Conservation (phyloP, 2,329 filamentous ascomycete genomes). For the Ceratocystis colombiana region DNA sequence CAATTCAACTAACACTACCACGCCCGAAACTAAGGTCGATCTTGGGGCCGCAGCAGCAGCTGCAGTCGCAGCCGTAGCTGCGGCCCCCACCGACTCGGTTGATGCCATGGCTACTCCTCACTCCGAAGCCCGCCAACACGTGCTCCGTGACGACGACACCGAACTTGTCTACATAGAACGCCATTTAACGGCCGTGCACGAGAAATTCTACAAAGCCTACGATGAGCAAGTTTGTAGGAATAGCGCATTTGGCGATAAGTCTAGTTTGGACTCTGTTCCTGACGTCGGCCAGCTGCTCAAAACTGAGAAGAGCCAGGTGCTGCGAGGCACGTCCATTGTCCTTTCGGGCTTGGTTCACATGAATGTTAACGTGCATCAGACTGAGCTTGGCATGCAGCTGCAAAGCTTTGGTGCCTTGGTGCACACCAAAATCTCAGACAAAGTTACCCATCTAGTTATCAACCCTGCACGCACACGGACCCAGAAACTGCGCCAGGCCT, state of each 20-base stretch:
- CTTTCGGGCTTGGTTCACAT: slow-evolving; percentile 85
- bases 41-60: slow-evolving; percentile 22
- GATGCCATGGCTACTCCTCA: slow-evolving; percentile 30
- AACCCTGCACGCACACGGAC: slow-evolving; percentile 64
- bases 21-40: too few species aligned
- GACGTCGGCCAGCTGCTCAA: slow-evolving; percentile 82
- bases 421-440: slow-evolving; percentile 46
- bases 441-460: slow-evolving; percentile 65
- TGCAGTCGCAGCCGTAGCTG: neutral
- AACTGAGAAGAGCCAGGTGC: slow-evolving; percentile 63
- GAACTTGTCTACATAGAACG: slow-evolving; percentile 69
- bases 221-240: slow-evolving; percentile 36
- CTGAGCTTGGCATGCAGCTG: slow-evolving; percentile 81
- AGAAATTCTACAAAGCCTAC: slow-evolving; percentile 73
- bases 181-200: slow-evolving; percentile 66
- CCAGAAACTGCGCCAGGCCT: slow-evolving; percentile 81
- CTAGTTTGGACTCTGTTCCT: slow-evolving; percentile 47
- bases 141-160: slow-evolving; percentile 78
- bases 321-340: slow-evolving; percentile 67
- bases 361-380: slow-evolving; percentile 64
- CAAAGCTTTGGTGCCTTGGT: slow-evolving; percentile 70
- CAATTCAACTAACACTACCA: too few species aligned
- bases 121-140: slow-evolving; percentile 45
- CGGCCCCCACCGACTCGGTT: slow-evolving; percentile 26
- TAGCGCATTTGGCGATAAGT: neutral